Base-by-base conservation (phyloP, 2,329 filamentous ascomycete genomes). In the Cladosporium sphaerospermum region DNA sequence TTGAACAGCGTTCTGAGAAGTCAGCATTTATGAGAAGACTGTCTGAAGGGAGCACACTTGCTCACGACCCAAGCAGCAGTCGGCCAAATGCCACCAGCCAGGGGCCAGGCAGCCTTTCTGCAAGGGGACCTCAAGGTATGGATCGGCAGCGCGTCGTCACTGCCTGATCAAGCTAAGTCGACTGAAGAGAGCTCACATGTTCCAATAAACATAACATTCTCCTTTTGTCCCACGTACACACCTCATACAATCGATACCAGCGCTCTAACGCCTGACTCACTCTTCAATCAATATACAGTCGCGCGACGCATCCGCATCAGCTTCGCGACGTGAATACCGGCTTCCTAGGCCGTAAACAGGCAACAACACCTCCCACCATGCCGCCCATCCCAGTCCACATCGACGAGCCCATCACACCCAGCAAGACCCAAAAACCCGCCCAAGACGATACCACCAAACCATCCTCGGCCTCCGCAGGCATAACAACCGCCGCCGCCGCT, bases 331-430 rank as follows among this genome's bases (percentile, higher is more conserved):
- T 28, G 23, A 28, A 28, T 7, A 28, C 23, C 23, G 7, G 23
- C 23, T 28, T 28, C 23, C 7, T 28, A 5, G 23, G 23, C 23
- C 2, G 23, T 16, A 34, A 50, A 34, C 34, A n/a, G 23, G 23
- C 23, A 28, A 28, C 23, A 28, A 28, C 3, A 28, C 23, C 23
- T 28, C 5, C 42, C 54, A 70, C 39, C 9, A 77, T 77, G 74
- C 72, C 74, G 10, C 73, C 73, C 10, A 71, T 77, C 42, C 72
- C 67, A 41, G 67, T 75, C 52, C 72, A 76, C 67, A 71, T 71
- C 53, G 67, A 76, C 57, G 69, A 69, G 19, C 75, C 74, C 49
- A 76, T 77, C 57, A 65, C 65, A 10, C 66, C 74, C 4, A 61
- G 63, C 54, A 74, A 73, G 62, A 55, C 56, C 19, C 64, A 54